Percentiles rank a stretch among this genome's conserved stretches.
These are phyloP conservation scores for Withania somnifera DNA, from an alignment of 305 asterid species.

Conservation along the genomic window DNA sequence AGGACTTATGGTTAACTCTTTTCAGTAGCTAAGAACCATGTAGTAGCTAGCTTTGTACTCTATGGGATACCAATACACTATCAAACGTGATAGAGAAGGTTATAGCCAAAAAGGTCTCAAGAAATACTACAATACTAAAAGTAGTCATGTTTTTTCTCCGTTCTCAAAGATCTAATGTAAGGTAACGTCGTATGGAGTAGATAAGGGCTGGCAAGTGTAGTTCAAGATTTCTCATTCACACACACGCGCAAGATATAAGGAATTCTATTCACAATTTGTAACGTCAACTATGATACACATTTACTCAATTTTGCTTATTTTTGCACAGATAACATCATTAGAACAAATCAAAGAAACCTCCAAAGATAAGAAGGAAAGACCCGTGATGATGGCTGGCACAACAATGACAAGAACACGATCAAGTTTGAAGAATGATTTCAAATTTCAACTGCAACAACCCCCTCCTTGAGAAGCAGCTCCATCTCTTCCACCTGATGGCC, in stretches of 20 bases:
- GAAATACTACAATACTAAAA: not conserved
- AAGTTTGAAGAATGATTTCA: not conserved
- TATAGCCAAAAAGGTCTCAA: not conserved
- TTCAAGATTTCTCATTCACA: not conserved
- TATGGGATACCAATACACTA: no score
- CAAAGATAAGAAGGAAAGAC: not conserved
- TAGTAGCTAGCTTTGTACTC: no score
- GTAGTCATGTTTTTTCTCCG: not conserved
- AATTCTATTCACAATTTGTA: constrained; percentile 2
- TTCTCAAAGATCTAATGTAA: not conserved
- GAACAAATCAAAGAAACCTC: not conserved
- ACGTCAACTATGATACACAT: not conserved
- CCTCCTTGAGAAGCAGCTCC: constrained; percentile 52
- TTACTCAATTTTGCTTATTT: not conserved
- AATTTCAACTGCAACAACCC: constrained; percentile 49
- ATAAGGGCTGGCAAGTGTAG: not conserved
- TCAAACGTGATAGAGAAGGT: not conserved
- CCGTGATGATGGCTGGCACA: not conserved
- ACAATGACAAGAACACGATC: not conserved
- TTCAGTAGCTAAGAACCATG: no score
- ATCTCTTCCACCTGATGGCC: constrained; percentile 53
- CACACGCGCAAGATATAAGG: not conserved
- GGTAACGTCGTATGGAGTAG: no score
- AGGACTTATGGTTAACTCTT: not conserved
- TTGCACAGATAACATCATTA: not conserved